Evolutionary conservation across 371 early-diverging fungal species (phyloP), one percentile per base, ranked within the genome.

Genomic region (Mucor indicus): DNA sequence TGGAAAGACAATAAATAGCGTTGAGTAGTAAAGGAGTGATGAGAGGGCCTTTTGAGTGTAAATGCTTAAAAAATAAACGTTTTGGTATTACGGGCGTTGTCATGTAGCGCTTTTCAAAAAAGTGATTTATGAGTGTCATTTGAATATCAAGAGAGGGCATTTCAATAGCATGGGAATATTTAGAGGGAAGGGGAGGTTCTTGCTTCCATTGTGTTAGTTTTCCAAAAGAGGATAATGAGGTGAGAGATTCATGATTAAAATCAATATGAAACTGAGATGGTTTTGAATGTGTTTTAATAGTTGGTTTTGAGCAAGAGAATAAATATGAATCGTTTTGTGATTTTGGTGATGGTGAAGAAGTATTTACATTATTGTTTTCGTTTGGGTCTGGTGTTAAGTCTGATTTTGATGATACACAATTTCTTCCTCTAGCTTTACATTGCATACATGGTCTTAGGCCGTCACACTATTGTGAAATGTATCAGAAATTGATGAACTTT

Each of bases 11-110:
- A 32, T 60, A 68, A 1, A 68, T 68, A 8, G 60, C 53, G 33
- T 68, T 68, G 16, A 68, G 36, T n/a, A 64, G 29, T 2, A 68
- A 35, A 9, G 69, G 69, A 8, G 69, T 60, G 10, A 68, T 53
- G 4, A 68, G 20, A 5, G 54, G 55, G 0, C 69, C 61, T 25
- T 64, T 61, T 16, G n/a, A 15, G 4, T 48, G 49, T 13, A 61
- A 24, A 33, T 66, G 66, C n/a, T 50, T 41, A 15, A 54, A 57
- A 38, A 66, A 63, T 13, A 44, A 35, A 2, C 31, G 44, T 22
- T 59, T 59, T 11, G 64, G 64, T 22, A 63, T 39, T 16, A 63
- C 17, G n/a, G 53, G 51, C 2, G 31, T n/a, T 1, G 31, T 29
- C 13, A 25, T 42, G 16, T 60, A 52, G 9, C 45, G 50, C 4